Base-by-base conservation (phyloP, 352 stramenopile genomes). In the Globisporangium paroecandrum region DNA sequence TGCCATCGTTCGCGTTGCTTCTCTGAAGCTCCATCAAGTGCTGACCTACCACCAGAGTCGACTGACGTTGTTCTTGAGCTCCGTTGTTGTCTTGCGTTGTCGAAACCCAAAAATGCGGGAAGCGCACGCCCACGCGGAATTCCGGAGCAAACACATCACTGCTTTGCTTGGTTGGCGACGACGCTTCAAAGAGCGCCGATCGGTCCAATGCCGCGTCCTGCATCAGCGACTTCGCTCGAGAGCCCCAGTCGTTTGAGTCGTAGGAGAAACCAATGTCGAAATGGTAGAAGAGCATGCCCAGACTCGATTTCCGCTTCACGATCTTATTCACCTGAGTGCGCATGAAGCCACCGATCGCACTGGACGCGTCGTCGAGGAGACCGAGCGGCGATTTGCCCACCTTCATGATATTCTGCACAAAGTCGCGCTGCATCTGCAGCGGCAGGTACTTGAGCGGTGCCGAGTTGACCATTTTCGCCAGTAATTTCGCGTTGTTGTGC, bases 251-350 rank as follows among this genome's bases (percentile, higher is more conserved):
- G 4, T 32, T 65, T n/a, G 71, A 65, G 46, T 84, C 69, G 70
- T 94, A 95, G 27, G 85, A 90, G 64, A 89, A 93, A 1, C 88
- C 88, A 67, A 94, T 87, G 69, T 95, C 88, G 56, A 93, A 94
- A 59, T 94, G 76, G 74, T 93, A 94, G 69, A 95, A 95, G 49
- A 95, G 75, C 88, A 95, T 93, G 0, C 83, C 85, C 10, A 95
- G 69, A n/a, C 77, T 81, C 58, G 81, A 63, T 12, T 85, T 77
- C 34, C 70, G 65, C 18, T 66, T 64, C 53, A 93, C 82, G 32
- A 95, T 89, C 46, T 85, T 69, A 58, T 77, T 67, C 22, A 93
- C 88, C 38, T 78, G 82, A 20, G 66, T 25, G 9, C 77, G 75
- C 82, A 95, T 89, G 43, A 72, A 77, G 22, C 81, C 73, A 15